Conservation (phyloP, 768 basidiomycete species). For the Hygrocybe punicea region DNA sequence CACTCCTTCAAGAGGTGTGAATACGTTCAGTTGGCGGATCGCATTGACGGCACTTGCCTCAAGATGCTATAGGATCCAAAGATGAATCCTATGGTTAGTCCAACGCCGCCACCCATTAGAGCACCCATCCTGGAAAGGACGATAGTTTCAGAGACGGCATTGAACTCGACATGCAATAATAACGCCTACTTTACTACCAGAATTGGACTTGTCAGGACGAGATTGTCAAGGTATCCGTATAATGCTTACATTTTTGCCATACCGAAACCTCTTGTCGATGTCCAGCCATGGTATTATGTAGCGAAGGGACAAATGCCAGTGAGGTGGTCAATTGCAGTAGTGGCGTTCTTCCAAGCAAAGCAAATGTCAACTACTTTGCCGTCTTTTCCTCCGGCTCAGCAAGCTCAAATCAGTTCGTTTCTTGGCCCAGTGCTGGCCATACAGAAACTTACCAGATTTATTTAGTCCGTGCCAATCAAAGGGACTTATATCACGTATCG, state of each 20-base stretch:
- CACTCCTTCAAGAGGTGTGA: conserved; percentile 51
- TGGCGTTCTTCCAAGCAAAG: background rate
- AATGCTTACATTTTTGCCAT: conserved; percentile 69
- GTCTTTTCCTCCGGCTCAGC: conserved; percentile 71
- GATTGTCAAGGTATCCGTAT: conserved; percentile 12
- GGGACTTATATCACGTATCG: conserved; percentile 75
- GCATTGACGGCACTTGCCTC: conserved; percentile 50
- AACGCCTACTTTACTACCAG: conserved; percentile 56
- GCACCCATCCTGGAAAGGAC: conserved; percentile 77
- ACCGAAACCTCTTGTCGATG: conserved; percentile 56
- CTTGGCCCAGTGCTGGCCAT: background rate
- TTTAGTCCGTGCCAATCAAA: conserved; percentile 79
- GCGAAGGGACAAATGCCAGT: background rate
- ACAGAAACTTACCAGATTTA: conserved; percentile 8
- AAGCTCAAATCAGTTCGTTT: conserved; percentile 83
- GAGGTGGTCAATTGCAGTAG: background rate
- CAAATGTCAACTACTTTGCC: conserved; percentile 20
- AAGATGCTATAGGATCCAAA: conserved; percentile 93
- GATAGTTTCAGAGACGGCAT: conserved; percentile 8
- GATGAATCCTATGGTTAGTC: conserved; percentile 94
- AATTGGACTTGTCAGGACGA: conserved; percentile 2
- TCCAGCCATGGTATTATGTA: conserved; percentile 11
- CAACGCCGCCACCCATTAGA: conserved; percentile 89
- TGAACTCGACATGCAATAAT: background rate
- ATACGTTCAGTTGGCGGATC: conserved; percentile 1